These are phyloP conservation scores for Mycena metata DNA, from an alignment of 768 basidiomycete species.

Conservation along the genomic window DNA sequence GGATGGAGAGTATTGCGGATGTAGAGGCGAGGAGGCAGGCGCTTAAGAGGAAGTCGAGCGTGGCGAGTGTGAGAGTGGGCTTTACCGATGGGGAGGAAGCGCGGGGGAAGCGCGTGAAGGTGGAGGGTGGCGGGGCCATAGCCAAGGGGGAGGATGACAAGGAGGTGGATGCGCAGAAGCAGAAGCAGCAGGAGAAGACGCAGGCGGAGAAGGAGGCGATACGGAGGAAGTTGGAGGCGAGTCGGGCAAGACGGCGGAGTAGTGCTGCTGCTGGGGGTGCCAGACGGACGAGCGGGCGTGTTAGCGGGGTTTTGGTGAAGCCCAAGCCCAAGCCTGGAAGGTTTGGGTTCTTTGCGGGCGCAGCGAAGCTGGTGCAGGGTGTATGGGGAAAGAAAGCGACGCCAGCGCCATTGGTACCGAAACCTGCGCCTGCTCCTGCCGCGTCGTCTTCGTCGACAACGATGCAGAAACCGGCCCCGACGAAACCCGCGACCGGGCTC, in stretches of 20 bases:
- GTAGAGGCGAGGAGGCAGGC: slow-evolving; percentile 51
- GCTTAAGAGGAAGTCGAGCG: slow-evolving; percentile 67
- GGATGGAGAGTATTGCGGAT: slow-evolving; percentile 82
- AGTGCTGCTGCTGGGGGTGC: slow-evolving; percentile 63
- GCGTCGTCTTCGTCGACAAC: slow-evolving; percentile 20
- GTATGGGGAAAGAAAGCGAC: slow-evolving; percentile 70
- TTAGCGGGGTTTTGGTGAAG: slow-evolving; percentile 56
- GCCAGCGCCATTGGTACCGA: slow-evolving; percentile 42
- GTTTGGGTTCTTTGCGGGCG: slow-evolving; percentile 79
- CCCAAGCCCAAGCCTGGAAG: slow-evolving; percentile 57
- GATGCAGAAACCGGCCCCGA: slow-evolving; percentile 33
- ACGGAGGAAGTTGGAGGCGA: slow-evolving; percentile 73
- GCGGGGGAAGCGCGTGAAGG: slow-evolving; percentile 47
- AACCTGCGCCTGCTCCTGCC: slow-evolving; percentile 46
- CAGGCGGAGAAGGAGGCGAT: slow-evolving; percentile 69
- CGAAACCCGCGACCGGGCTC: slow-evolving; percentile 22
- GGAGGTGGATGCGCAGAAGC: slow-evolving; percentile 57
- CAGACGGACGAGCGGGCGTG: slow-evolving; percentile 49
- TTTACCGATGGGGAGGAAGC: slow-evolving; percentile 49
- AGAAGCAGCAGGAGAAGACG: slow-evolving; percentile 59
- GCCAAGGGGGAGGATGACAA: slow-evolving; percentile 49
- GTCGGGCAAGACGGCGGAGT: slow-evolving; percentile 77
- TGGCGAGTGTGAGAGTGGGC: slow-evolving; percentile 41
- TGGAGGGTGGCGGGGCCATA: slow-evolving; percentile 49
- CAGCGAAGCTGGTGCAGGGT: slow-evolving; percentile 78